Evolutionary conservation across 2,329 filamentous ascomycete species (phyloP), one percentile per base, ranked within the genome.

Genomic region (Metarhizium rileyi): DNA sequence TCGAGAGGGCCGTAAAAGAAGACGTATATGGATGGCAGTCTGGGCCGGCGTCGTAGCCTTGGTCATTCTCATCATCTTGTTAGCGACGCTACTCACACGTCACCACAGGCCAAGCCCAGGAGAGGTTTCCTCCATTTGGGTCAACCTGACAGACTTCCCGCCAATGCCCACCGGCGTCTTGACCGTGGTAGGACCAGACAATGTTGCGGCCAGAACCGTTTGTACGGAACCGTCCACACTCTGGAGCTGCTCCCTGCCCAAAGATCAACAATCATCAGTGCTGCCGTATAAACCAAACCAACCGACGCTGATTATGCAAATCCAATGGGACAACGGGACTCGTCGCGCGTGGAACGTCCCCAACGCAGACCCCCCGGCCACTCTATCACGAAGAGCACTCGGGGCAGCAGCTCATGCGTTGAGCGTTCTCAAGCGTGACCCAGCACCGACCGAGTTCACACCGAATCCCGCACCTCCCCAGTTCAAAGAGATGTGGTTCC

Each of bases 241-340:
- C 49, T 97, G 90, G 90, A 94, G 86, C 62, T 97, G 90, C 64
- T 78, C 83, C 10, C 67, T 95, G 16, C 89, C 90, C 2, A 89
- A 89, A 62, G 87, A 90, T 57, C 69, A 87, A 52, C 86, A 90
- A 41, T 67, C 75, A 3, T 74, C 76, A 1, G 78, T 84, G 41
- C 69, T 73, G 2, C 82, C 83, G 0, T 87, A 83, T 59, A 71
- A 75, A 33, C 70, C 82, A 0, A 76, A 84, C 53, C 80, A 88
- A 59, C 90, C 90, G 0, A 87, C 84, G 46, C 88, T 96, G 60
- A 76, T 87, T 45, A 73, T 96, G 54, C 78, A 93, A 56, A 90
- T 96, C 51, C 69, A 87, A 70, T 77, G 81, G 75, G 76, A 89
- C 71, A 74, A 83, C 69, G 70, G 72, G 69, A 74, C 77, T 27